Evolutionary conservation across 495 filamentous ascomycete species (phyloP).

Genomic region (Xylaria telfairii): DNA sequence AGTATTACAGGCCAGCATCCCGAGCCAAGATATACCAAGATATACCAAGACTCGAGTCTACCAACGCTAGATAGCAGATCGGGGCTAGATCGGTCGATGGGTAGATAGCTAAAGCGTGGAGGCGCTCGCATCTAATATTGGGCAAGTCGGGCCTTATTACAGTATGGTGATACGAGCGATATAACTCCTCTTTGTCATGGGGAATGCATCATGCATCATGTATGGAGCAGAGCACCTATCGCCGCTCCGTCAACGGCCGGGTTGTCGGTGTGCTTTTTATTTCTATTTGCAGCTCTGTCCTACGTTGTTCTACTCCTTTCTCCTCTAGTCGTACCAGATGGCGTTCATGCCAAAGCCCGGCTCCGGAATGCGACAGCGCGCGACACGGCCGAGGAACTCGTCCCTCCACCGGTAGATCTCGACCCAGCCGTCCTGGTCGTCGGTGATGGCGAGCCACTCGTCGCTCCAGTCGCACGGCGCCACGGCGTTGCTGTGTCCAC

Average conservation of each 20-base stretch:
- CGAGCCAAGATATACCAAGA: too few species aligned
- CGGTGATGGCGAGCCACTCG: slow-evolving; percentile 83
- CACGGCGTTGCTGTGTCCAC: slow-evolving; percentile 84
- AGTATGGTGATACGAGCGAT: background rate
- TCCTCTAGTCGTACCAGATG: slow-evolving; percentile 82
- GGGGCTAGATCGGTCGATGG: too few species aligned
- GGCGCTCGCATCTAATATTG: background rate
- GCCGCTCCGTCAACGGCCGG: background rate
- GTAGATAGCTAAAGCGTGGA: too few species aligned
- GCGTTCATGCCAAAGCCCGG: slow-evolving; percentile 90
- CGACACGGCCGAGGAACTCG: slow-evolving; percentile 77
- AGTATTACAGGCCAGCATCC: too few species aligned
- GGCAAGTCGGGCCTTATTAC: background rate
- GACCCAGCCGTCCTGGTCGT: slow-evolving; percentile 83
- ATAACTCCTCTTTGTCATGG: background rate
- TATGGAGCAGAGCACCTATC: background rate
- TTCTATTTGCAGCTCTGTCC: too few species aligned
- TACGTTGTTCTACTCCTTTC: too few species aligned
- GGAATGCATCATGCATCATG: background rate
- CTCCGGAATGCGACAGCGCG: slow-evolving; percentile 74
- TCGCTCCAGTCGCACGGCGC: slow-evolving; percentile 80
- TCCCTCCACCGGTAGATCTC: slow-evolving; percentile 85
- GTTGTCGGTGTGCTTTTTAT: background rate
- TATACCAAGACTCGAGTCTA: too few species aligned
- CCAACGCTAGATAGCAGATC: too few species aligned